Evolutionary conservation across 2,329 filamentous ascomycete genomes (phyloP), one percentile per base, ranked within the genome.

Genomic region (Cryphonectria nitschkei): DNA sequence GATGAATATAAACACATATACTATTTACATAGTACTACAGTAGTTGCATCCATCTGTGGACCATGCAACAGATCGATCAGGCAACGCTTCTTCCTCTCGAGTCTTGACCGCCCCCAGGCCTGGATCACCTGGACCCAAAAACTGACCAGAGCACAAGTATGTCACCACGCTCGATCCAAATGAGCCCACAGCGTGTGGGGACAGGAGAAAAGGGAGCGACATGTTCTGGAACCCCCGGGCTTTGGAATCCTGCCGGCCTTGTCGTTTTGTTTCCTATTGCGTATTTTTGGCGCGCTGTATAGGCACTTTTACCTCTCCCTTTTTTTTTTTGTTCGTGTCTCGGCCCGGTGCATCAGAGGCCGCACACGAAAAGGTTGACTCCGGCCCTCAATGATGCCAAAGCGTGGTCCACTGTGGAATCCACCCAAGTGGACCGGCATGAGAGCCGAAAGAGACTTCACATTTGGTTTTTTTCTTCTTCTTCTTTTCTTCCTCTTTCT

Each of bases 321-420:
- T 56, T 26, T 37, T 61, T 34, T 56, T 26, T 56, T 11, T 29
- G 34, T 7, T 56, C 14, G 41, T 68, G 65, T 32, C 65, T 68
- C 69, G 60, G 69, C 29, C 69, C 69, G 69, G 69, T 70, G 65
- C 65, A 39, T 32, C 13, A 41, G 29, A 58, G 54, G 26, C 54
- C 29, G 26, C 16, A 50, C 46, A 19, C 22, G 16, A 22, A 50
- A 58, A 19, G 22, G 46, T 61, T 29, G 29, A n/a, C 63, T 50
- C 41, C 60, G 7, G 2, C 58, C 41, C 41, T 14, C 13, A 43
- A 50, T 5, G 9, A 26, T 26, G 19, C 54, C 46, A 50, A 50
- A 32, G 37, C 41, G 11, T 39, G 58, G 11, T n/a, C 58, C 64
- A 65, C 64, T 37, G 46, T 54, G 64, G 22, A 46, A 65, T 7